phyloP scores from a whole-genome alignment of 768 basidiomycete species.

The Collybiopsis luxurians region DNA sequence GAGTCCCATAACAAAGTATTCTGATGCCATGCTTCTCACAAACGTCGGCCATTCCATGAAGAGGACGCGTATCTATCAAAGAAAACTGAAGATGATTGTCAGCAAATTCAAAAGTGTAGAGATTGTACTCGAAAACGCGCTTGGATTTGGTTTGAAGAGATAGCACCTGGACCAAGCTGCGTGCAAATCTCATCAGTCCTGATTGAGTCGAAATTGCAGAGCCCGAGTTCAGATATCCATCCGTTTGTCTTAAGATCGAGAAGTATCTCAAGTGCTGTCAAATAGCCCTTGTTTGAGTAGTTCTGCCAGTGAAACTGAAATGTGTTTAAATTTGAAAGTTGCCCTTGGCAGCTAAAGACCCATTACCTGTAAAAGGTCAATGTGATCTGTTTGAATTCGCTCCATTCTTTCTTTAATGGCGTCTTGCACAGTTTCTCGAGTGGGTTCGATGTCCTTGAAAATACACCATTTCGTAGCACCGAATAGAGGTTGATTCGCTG shows the following conservation, averaged over 20 bases:
- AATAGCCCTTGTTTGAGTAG: conserved; percentile 46
- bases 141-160: conserved; percentile 85
- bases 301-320: conserved; percentile 81
- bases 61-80: conserved; percentile 73
- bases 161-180: conserved; percentile 61
- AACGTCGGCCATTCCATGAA: conserved; percentile 75
- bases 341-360: no score
- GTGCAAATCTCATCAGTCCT: conserved; percentile 80
- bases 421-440: conserved; percentile 55
- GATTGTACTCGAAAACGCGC: conserved; percentile 32
- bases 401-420: conserved; percentile 68
- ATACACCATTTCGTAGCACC: conserved; percentile 90
- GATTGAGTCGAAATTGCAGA: conserved; percentile 80
- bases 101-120: background rate
- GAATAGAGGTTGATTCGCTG: conserved; percentile 41
- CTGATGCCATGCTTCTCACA: conserved; percentile 73
- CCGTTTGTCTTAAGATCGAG: conserved; percentile 58
- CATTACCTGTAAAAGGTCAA: conserved; percentile 73
- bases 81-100: conserved; percentile 55
- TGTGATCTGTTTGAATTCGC: conserved; percentile 54
- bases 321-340: no score
- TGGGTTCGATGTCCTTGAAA: conserved; percentile 51
- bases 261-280: conserved; percentile 46
- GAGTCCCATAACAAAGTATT: conserved; percentile 77
- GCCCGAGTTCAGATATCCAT: conserved; percentile 61